phyloP scores from a whole-genome alignment of 2,329 filamentous ascomycete genomes.

The Corniculantispora saksenae region DNA sequence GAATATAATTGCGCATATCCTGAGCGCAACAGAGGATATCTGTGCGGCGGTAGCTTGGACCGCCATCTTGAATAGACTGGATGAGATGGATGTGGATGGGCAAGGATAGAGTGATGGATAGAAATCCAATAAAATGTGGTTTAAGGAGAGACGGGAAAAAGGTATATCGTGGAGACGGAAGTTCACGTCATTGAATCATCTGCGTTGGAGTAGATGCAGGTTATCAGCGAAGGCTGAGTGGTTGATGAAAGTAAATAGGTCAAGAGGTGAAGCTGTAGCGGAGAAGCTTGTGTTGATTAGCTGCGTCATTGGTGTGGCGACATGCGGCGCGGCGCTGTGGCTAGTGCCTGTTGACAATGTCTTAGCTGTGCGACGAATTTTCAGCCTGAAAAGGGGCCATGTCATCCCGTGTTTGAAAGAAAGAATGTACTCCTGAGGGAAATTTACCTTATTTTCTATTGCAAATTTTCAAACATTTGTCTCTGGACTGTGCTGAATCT shows the following conservation, averaged over 20 bases:
- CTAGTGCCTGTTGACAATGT: neutral
- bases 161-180: neutral
- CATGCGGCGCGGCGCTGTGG: constrained; percentile 2
- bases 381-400: too few relatives aligned
- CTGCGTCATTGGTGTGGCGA: constrained; percentile 6
- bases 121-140: neutral
- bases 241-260: neutral
- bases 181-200: constrained; percentile 11
- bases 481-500: too few relatives aligned
- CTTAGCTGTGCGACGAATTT: neutral
- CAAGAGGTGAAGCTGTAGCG: neutral
- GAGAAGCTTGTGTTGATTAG: neutral
- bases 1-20: constrained; percentile 38
- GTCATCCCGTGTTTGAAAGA: neutral
- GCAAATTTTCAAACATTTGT: too few relatives aligned
- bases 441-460: too few relatives aligned
- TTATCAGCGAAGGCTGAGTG: constrained; percentile 1
- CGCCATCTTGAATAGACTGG: constrained; percentile 28
- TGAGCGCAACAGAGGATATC: constrained; percentile 39
- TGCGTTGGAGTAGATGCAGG: neutral
- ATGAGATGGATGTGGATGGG: neutral
- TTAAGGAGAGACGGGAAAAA: constrained; percentile 13
- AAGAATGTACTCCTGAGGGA: too few relatives aligned
- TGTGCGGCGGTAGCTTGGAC: constrained; percentile 34
- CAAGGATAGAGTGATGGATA: neutral